phyloP scores from a whole-genome alignment of 805 yeast genomes.

The Brettanomyces sp. region DNA sequence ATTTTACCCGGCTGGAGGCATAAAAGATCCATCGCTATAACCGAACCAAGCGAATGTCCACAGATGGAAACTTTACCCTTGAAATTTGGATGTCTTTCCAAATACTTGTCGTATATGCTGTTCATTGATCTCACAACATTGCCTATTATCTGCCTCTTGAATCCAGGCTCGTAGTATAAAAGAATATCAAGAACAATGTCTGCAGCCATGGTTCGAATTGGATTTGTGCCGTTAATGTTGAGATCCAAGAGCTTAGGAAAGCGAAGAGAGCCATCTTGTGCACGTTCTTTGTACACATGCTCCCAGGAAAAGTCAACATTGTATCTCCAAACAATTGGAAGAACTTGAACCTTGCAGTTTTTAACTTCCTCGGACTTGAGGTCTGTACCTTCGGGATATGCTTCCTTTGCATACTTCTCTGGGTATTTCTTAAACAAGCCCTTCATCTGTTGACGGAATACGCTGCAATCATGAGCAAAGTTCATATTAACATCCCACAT shows the following conservation, averaged over 20 bases:
- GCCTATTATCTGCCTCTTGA: conserved; percentile 49
- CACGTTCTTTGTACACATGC: conserved; percentile 27
- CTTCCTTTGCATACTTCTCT: conserved; percentile 28
- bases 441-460: conserved; percentile 50
- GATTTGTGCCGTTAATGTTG: conserved; percentile 67
- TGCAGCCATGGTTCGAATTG: conserved; percentile 71
- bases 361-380: conserved; percentile 9
- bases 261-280: conserved; percentile 29
- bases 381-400: conserved; percentile 23
- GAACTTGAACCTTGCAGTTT: conserved; percentile 65
- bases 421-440: conserved; percentile 34
- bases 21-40: conserved; percentile 70
- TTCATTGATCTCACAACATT: conserved; percentile 61
- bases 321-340: conserved; percentile 91
- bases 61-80: conserved; percentile 74
- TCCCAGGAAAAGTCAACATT: conserved; percentile 52
- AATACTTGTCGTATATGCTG: conserved; percentile 46
- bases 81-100: conserved; percentile 58
- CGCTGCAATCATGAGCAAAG: conserved; percentile 77
- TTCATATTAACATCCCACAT: conserved; percentile 69
- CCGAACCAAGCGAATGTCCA: conserved; percentile 91
- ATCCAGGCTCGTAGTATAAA: conserved; percentile 65
- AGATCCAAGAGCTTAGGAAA: conserved; percentile 63
- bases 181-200: conserved; percentile 82
- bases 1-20: conserved; percentile 34